Evolutionary conservation across 192 early-diverging fungal genomes (phyloP).

Genomic region (Spizellomyces punctatus): DNA sequence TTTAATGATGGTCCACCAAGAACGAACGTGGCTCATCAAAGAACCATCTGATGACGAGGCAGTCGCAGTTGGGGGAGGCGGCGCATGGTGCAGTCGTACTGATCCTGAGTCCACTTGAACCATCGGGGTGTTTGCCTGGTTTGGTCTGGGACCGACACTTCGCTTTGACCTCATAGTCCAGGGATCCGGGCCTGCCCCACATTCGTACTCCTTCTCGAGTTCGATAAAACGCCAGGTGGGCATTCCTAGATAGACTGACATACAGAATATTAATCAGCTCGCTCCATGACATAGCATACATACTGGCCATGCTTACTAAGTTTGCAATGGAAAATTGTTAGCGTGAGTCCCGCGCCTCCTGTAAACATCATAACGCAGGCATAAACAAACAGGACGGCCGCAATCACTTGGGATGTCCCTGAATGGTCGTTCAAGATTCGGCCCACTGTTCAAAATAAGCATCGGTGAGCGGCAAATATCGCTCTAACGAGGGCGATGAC

Average conservation of each 20-base stretch:
- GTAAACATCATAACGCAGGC: neutral
- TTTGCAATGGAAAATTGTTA: constrained; percentile 11
- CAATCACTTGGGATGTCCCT: neutral
- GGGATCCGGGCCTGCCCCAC: neutral
- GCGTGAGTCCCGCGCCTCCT: neutral
- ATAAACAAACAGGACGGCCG: neutral
- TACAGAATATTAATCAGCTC: too few relatives aligned
- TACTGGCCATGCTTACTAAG: neutral
- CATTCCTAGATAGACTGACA: neutral
- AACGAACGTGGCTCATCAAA: too few relatives aligned
- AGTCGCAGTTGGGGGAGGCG: too few relatives aligned
- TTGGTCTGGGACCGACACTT: too few relatives aligned
- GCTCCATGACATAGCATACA: too few relatives aligned
- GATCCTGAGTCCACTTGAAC: too few relatives aligned
- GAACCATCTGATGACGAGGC: too few relatives aligned
- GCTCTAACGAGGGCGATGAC: neutral
- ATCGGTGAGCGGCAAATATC: neutral
- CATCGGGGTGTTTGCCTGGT: too few relatives aligned
- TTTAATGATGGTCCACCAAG: too few relatives aligned
- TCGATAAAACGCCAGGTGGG: neutral
- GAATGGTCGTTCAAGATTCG: neutral
- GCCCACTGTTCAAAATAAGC: neutral
- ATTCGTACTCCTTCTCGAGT: neutral
- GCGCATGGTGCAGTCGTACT: too few relatives aligned
- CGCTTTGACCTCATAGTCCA: too few relatives aligned